Evolutionary conservation across 1,284 basidiomycete species (phyloP), one percentile per base, ranked within the genome.

Genomic region (Melampsora americana): DNA sequence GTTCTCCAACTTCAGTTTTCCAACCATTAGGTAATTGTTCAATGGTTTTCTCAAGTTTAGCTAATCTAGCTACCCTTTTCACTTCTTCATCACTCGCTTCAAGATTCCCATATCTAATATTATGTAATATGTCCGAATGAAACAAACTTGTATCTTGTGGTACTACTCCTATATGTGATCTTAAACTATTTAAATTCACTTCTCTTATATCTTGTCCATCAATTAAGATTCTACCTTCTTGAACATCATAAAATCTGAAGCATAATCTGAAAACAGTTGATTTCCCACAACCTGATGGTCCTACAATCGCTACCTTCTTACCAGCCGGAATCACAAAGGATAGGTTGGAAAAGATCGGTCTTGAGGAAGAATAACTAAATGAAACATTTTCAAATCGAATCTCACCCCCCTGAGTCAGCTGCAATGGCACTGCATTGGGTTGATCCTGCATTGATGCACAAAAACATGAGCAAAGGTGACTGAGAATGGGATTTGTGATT

Each of bases 201-300:
- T 69, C 66, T 39, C 67, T 56, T 56, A 76, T 76, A 59, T 76
- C 74, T 69, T 76, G 74, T 44, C 46, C 67, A 62, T 76, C 74
- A 44, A 76, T 76, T 30, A 69, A 69, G 26, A 76, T 76, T 46
- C 66, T 68, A 44, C 74, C 74, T 26, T 50, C 20, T 26, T 69
- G 44, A 56, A 69, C 48, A 59, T 76, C 74, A 44, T 76, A 76
- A 69, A 76, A 76, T 60, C 74, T 50, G 56, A 76, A 76, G 44
- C 74, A 76, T 42, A 76, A 30, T 50, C 64, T 76, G 32, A 76
- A 76, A 46, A 76, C 48, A 30, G 74, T 76, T 32, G 74, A 76
- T 59, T 76, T 76, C 39, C 73, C 73, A 67, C 74, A 76, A 53
- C 74, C 74, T 23, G 74, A 76, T 50, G 74, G 74, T 30, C 74